Percentiles rank a stretch among this genome's conserved stretches.
These are phyloP conservation scores for Mucor sp. DNA, from an alignment of 371 early-diverging fungal species.

Conservation along the genomic window DNA sequence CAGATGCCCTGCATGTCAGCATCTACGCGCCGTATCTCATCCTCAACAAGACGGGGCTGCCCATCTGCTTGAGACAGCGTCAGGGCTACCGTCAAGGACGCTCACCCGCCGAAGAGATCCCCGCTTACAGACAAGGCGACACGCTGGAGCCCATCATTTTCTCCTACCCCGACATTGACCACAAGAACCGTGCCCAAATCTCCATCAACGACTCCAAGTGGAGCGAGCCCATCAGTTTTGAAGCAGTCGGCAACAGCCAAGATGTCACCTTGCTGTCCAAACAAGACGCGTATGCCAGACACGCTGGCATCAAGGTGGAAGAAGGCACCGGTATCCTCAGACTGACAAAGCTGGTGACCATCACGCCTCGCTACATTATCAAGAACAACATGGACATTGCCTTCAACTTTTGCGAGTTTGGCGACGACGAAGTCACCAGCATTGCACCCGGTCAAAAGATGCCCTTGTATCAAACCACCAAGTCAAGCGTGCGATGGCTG, in stretches of 20 bases:
- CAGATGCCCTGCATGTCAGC: constrained; percentile 34
- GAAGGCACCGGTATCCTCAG: constrained; percentile 65
- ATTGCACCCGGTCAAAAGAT: constrained; percentile 48
- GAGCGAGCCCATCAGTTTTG: constrained; percentile 83
- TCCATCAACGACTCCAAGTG: constrained; percentile 70
- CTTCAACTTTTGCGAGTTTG: constrained; percentile 63
- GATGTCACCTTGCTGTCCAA: constrained; percentile 58
- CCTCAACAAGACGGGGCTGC: constrained; percentile 75
- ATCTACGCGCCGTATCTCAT: constrained; percentile 60
- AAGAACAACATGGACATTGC: constrained; percentile 69
- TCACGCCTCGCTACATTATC: constrained; percentile 85
- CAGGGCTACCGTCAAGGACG: constrained; percentile 25
- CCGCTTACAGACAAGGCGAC: constrained; percentile 28
- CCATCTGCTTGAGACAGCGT: constrained; percentile 39
- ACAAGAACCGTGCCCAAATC: constrained; percentile 72
- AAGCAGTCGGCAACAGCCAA: constrained; percentile 77
- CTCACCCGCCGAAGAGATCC: constrained; percentile 14
- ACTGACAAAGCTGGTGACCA: constrained; percentile 73
- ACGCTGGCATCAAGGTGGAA: constrained; percentile 71
- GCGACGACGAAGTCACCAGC: constrained; percentile 11
- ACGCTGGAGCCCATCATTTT: constrained; percentile 71
- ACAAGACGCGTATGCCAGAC: constrained; percentile 41
- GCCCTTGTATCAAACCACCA: constrained; percentile 56
- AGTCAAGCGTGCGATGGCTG: constrained; percentile 52
- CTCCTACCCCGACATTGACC: constrained; percentile 75